Conservation (phyloP, 164 flowering plant genomes). For the Stephania japonica region DNA sequence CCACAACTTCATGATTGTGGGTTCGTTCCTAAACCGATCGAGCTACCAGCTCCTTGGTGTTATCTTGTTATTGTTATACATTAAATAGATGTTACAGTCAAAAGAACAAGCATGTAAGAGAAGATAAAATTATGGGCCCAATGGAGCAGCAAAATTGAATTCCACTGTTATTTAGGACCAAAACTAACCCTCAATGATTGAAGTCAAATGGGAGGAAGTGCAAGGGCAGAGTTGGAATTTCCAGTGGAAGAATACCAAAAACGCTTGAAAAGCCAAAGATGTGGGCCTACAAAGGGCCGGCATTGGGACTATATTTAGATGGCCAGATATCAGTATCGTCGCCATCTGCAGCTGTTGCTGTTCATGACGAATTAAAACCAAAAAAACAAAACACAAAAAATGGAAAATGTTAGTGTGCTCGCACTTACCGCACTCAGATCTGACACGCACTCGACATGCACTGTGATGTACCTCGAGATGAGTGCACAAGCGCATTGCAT, state of each 20-base stretch:
- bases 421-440: too few species aligned
- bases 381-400: not conserved
- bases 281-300: constrained; percentile 60
- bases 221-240: not conserved
- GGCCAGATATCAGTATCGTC: constrained; percentile 72
- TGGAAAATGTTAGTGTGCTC: too few species aligned
- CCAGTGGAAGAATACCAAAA: constrained; percentile 25
- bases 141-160: not conserved
- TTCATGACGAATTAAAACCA: constrained; percentile 9
- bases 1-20: too few species aligned
- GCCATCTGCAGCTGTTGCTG: constrained; percentile 45
- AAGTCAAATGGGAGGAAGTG: not conserved
- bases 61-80: too few species aligned
- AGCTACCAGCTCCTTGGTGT: too few species aligned
- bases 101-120: not conserved
- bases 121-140: not conserved
- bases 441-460: too few species aligned
- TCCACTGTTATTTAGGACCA: not conserved
- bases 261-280: constrained; percentile 33
- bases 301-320: constrained; percentile 70
- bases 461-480: too few species aligned
- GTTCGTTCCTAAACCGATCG: too few species aligned
- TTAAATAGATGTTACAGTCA: not conserved
- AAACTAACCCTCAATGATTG: not conserved
- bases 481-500: too few species aligned